phyloP scores from a whole-genome alignment of 352 stramenopile genomes.

The Phytopythium cucurbitacearum region DNA sequence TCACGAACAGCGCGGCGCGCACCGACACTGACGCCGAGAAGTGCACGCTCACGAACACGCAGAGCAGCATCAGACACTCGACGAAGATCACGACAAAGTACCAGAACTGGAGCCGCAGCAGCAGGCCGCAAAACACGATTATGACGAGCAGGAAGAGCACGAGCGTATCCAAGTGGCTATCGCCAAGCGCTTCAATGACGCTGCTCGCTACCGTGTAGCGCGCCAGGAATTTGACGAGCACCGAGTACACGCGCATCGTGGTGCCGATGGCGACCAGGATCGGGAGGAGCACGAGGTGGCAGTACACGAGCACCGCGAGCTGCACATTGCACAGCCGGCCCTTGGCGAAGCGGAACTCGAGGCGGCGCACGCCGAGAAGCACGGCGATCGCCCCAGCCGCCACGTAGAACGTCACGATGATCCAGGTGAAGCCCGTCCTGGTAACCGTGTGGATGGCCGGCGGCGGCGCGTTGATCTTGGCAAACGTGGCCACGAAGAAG shows the following conservation, averaged over 20 bases:
- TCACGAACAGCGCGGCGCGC: slow-evolving; percentile 15
- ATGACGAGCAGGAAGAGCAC: slow-evolving; percentile 43
- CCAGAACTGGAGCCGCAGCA: slow-evolving; percentile 50
- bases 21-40: slow-evolving; percentile 11
- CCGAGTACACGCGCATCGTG: slow-evolving; percentile 9
- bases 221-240: neutral
- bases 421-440: slow-evolving; percentile 13
- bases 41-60: slow-evolving; percentile 21
- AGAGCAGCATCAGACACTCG: slow-evolving; percentile 35
- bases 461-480: neutral
- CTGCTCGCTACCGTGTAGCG: slow-evolving; percentile 1
- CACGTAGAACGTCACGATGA: slow-evolving; percentile 24
- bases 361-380: slow-evolving; percentile 21
- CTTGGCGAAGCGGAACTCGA: slow-evolving; percentile 24
- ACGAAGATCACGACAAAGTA: slow-evolving; percentile 35
- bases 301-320: slow-evolving; percentile 39
- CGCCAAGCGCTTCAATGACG: slow-evolving; percentile 23
- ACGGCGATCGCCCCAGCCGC: slow-evolving; percentile 17
- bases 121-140: slow-evolving; percentile 26
- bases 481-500: slow-evolving; percentile 7
- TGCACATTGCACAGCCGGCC: slow-evolving; percentile 37
- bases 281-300: slow-evolving; percentile 32
- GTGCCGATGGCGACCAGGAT: slow-evolving; percentile 18
- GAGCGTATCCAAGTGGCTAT: slow-evolving; percentile 32
- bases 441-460: slow-evolving; percentile 5